Base-by-base conservation (phyloP, 2,329 filamentous ascomycete species). In the Alternaria ventricosa region DNA sequence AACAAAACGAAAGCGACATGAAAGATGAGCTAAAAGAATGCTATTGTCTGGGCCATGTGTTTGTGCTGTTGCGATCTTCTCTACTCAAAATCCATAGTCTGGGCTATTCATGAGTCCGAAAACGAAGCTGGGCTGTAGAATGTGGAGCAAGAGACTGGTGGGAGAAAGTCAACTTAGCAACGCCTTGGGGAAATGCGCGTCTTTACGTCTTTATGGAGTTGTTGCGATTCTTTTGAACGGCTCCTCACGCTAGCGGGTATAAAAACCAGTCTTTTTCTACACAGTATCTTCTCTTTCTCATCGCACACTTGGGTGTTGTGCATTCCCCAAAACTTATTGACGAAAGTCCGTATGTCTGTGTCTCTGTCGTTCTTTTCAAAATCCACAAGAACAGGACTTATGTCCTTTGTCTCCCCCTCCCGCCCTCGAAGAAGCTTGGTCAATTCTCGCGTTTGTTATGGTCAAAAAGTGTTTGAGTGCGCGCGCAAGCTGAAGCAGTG, bases 111-210 rank as follows among this genome's bases (percentile, higher is more conserved):
- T 6, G 15, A 41, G 8, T 1, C n/a, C 36, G n/a, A 41, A 18
- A 11, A 41, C n/a, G 36, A 18, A 11, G 36, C 8, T 41, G n/a
- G 3, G 36, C 9, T 3, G n/a, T 18, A 2, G 0, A 2, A 41
- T 41, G n/a, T 11, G n/a, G 36, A 9, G n/a, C 5, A 18, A 1
- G 6, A 41, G 15, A 18, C 36, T 41, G n/a, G 36, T 41, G 36
- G 36, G 15, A 6, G 3, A 9, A 41, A 41, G 36, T 0, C 36
- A 0, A 41, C 9, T 10, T 18, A 41, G 4, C 36, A 41, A 41
- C n/a, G 8, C 8, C 15, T n/a, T 36, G 33, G 7, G 0, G 4
- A 9, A 0, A n/a, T 0, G 33, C 36, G 9, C n/a, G 1, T 41
- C 36, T 18, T 41, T 10, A 18, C n/a, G 3, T 36, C 4, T 9